Evolutionary conservation across 1,284 basidiomycete species (phyloP), one percentile per base, ranked within the genome.

Genomic region (Trametes hirsuta): DNA sequence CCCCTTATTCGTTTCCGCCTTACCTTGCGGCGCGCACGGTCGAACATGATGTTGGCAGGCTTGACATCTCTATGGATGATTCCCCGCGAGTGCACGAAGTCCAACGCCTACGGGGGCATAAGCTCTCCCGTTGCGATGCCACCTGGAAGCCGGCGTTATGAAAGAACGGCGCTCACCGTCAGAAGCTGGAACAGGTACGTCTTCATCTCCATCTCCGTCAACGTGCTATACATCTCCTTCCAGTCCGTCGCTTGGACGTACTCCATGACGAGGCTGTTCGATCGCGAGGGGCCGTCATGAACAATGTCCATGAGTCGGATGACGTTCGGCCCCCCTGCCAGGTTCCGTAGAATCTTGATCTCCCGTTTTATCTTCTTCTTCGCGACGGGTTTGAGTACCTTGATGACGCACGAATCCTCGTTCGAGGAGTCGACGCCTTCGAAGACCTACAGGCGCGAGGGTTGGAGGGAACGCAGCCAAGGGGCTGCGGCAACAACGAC

Each of bases 31-130:
- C 84, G 84, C 66, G 88, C 83, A 71, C 92, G 88, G 76, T 96
- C 91, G 65, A 93, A 93, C 92, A 95, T 95, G 63, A 95, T 91
- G 71, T 95, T 95, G 67, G 90, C 91, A 1, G 94, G 94, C 74
- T 95, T 95, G 61, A 95, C 92, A 69, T 96, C 94, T 51, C 94
- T 84, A 72, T 95, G 94, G 87, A 95, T 94, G 72, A 95, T 91
- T 30, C 94, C 94, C 66, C 91, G 84, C 10, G 91, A 91, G 72
- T 95, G 94, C 64, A 91, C 92, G 72, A 93, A 95, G 73, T 94
- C 93, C 65, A 95, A 81, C 8, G 93, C 94, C 87, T 89, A 56
- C 14, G 25, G 41, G 18, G 40, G 35, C 22, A 25, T 40, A 35
- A 44, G 36, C 41, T 35, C n/a, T 10, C 24, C 15, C 30, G 34